These are phyloP conservation scores for Panellus pusillus DNA, from an alignment of 768 basidiomycete genomes.

Conservation along the genomic window DNA sequence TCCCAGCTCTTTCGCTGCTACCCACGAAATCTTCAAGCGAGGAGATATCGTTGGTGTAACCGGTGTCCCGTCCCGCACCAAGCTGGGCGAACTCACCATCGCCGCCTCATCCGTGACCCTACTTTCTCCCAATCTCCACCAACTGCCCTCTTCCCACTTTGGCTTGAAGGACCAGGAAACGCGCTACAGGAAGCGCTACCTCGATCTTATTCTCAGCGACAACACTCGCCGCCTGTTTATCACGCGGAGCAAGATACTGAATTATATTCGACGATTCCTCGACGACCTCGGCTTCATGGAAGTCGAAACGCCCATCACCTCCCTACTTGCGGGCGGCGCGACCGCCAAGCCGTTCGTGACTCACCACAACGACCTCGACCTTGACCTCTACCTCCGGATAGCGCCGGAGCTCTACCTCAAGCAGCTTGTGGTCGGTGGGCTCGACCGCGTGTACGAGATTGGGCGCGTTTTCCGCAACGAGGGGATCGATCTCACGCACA, in stretches of 20 bases:
- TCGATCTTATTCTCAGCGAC: constrained; percentile 95
- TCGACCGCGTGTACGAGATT: constrained; percentile 98
- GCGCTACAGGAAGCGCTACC: constrained; percentile 96
- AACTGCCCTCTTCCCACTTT: constrained; percentile 88
- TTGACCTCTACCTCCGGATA: constrained; percentile 95
- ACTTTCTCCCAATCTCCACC: constrained; percentile 94
- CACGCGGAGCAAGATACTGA: constrained; percentile 85
- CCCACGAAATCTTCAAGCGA: constrained; percentile 86
- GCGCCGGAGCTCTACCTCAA: constrained; percentile 99
- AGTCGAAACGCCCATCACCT: constrained; percentile 98
- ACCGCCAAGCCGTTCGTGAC: constrained; percentile 99
- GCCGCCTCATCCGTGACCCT: constrained; percentile 78
- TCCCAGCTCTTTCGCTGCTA: constrained; percentile 61
- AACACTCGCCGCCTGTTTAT: constrained; percentile 88
- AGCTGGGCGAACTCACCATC: constrained; percentile 94
- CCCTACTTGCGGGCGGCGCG: constrained; percentile 93
- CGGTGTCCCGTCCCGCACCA: constrained; percentile 87
- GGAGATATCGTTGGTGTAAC: constrained; percentile 96
- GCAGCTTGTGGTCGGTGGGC: constrained; percentile 93
- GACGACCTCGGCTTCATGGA: constrained; percentile 94
- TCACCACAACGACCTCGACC: constrained; percentile 96
- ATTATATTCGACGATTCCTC: constrained; percentile 89
- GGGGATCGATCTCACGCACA: constrained; percentile 98
- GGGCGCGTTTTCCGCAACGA: constrained; percentile 98
- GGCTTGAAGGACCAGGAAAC: constrained; percentile 98